Evolutionary conservation across 2,329 filamentous ascomycete genomes (phyloP).

Genomic region (Ilyonectria mors-panacis): DNA sequence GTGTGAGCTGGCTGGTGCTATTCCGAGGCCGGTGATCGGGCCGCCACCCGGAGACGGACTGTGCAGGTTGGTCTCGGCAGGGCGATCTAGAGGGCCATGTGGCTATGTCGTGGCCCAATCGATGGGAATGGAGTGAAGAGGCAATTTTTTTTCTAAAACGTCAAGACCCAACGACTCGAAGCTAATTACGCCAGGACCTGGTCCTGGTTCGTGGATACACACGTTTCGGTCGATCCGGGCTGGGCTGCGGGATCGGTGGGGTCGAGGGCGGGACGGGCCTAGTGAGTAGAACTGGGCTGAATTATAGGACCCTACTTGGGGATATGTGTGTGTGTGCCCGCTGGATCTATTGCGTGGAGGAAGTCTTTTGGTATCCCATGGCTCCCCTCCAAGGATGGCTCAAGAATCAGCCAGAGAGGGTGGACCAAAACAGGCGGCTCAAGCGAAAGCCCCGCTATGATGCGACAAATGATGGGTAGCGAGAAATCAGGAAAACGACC

Average conservation of each 20-base stretch:
- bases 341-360: slow-evolving; percentile 11
- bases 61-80: slow-evolving; percentile 26
- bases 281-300: slow-evolving; percentile 32
- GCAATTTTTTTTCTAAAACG: slow-evolving; percentile 25
- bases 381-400: neutral
- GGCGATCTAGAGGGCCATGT: slow-evolving; percentile 29
- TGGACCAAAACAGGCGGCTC: slow-evolving; percentile 31
- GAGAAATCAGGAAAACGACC: neutral
- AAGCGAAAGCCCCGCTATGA: slow-evolving; percentile 29
- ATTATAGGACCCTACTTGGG: neutral
- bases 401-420: slow-evolving; percentile 1
- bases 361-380: slow-evolving; percentile 20
- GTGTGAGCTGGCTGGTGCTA: slow-evolving; percentile 20
- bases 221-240: slow-evolving; percentile 38
- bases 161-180: slow-evolving; percentile 8
- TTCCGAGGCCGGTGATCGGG: slow-evolving; percentile 41
- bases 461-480: slow-evolving; percentile 33
- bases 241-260: slow-evolving; percentile 41
- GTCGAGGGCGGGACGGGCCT: slow-evolving; percentile 47
- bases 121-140: slow-evolving; percentile 18
- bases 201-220: slow-evolving; percentile 29
- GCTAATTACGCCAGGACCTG: slow-evolving; percentile 25
- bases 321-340: neutral
- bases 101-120: slow-evolving; percentile 36
- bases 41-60: slow-evolving; percentile 31